A percentile compares a stretch with the other conserved stretches of the same genome.
phyloP scores from a whole-genome alignment of 495 filamentous ascomycete species.

The Aspergillus campestris region DNA sequence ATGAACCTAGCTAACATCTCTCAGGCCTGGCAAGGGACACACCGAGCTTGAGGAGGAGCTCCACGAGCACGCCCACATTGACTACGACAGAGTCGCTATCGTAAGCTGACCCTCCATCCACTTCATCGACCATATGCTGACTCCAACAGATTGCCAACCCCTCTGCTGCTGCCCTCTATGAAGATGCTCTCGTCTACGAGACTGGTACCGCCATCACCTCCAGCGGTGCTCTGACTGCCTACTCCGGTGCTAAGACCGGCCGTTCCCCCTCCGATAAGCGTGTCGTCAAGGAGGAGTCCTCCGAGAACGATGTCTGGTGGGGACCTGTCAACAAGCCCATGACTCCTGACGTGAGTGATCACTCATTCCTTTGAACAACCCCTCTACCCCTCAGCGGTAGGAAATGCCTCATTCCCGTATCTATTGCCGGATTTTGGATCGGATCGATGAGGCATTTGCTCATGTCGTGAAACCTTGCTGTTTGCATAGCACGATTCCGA shows the following conservation, averaged over 20 bases:
- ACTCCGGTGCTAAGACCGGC: conserved; percentile 96
- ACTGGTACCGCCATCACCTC: conserved; percentile 95
- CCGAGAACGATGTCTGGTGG: conserved; percentile 93
- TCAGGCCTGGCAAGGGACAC: conserved; percentile 74
- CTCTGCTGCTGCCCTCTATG: conserved; percentile 88
- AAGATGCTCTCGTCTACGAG: conserved; percentile 98
- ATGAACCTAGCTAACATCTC: conserved; percentile 22
- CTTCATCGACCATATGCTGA: conserved; percentile 8
- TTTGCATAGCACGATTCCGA: conserved; percentile 2
- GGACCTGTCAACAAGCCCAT: conserved; percentile 99
- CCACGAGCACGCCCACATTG: conserved; percentile 96
- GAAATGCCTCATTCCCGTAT: conserved; percentile 10
- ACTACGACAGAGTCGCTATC: conserved; percentile 98
- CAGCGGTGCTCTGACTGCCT: conserved; percentile 87
- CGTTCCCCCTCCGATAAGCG: conserved; percentile 96
- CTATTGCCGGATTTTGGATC: background rate
- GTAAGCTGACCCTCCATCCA: conserved; percentile 41
- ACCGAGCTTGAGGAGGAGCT: conserved; percentile 96
- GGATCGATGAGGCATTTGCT: conserved; percentile 14
- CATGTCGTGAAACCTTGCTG: conserved; percentile 5
- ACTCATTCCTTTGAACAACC: background rate
- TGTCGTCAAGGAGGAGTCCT: conserved; percentile 84
- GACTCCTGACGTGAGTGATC: conserved; percentile 83
- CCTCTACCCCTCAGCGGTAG: no score
- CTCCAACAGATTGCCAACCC: conserved; percentile 69